A percentile compares a stretch with the other conserved stretches of the same genome.
These are phyloP conservation scores for Phytophthora citrophthora DNA, from an alignment of 352 stramenopile genomes.

Conservation along the genomic window DNA sequence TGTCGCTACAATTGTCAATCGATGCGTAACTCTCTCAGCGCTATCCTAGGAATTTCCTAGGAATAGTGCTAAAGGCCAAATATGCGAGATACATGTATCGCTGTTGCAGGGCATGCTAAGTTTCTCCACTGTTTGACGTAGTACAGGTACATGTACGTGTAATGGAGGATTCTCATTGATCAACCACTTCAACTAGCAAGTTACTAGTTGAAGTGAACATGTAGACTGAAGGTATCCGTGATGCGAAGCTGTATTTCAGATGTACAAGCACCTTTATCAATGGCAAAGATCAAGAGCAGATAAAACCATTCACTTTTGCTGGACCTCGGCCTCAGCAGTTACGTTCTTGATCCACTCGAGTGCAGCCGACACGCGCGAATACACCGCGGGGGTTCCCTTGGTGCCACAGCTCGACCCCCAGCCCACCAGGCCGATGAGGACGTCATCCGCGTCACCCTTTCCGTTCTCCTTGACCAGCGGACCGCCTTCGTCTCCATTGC, in stretches of 20 bases:
- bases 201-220: no score
- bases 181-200: no score
- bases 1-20: conserved; percentile 31
- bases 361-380: conserved; percentile 51
- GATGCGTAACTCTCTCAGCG: background rate
- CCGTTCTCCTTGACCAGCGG: conserved; percentile 38
- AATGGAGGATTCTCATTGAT: no score
- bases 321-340: background rate
- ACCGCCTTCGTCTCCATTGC: conserved; percentile 54
- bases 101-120: no score
- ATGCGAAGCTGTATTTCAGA: no score
- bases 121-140: no score
- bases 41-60: no score
- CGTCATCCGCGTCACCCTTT: conserved; percentile 20
- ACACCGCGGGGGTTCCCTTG: conserved; percentile 46
- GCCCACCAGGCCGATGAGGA: conserved; percentile 51
- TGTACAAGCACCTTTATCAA: no score
- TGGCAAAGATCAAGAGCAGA: background rate
- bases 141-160: no score
- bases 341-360: conserved; percentile 38
- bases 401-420: conserved; percentile 53
- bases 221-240: no score
- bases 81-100: no score
- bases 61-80: no score
- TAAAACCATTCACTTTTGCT: background rate